Evolutionary conservation across 345 rosid species (phyloP).

Genomic region (Brassica nigra): DNA sequence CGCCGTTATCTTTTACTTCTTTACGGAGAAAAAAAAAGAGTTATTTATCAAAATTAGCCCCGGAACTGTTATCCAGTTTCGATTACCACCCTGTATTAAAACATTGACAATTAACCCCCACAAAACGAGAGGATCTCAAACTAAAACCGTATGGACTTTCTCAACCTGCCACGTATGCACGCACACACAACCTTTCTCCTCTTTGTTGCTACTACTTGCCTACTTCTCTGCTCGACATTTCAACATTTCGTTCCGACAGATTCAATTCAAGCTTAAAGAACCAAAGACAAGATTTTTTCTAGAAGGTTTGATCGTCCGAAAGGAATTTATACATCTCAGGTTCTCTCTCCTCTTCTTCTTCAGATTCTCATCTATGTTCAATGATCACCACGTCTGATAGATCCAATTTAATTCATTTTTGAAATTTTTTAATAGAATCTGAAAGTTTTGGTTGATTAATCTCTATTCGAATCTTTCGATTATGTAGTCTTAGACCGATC

Average conservation of each 20-base stretch:
- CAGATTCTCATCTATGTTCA: neutral
- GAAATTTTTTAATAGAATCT: neutral
- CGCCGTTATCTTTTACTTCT: no score
- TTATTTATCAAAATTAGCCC: no score
- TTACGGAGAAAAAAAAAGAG: no score
- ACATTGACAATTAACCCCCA: neutral
- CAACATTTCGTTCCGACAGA: slow-evolving; percentile 30
- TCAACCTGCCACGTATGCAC: slow-evolving; percentile 38
- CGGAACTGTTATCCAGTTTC: neutral
- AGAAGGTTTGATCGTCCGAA: slow-evolving; percentile 10
- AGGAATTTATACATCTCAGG: slow-evolving; percentile 10
- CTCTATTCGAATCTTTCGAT: neutral
- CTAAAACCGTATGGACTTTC: slow-evolving; percentile 1
- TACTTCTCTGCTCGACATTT: no score
- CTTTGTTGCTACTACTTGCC: neutral
- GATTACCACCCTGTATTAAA: neutral
- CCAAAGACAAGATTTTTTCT: neutral
- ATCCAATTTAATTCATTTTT: neutral
- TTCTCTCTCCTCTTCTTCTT: neutral
- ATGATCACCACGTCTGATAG: neutral
- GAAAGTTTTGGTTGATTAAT: neutral
- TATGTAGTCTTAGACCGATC: no score
- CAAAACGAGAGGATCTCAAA: neutral
- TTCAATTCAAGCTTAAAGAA: slow-evolving; percentile 3
- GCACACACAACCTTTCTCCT: neutral